Evolutionary conservation across 2,329 filamentous ascomycete genomes (phyloP).

Genomic region (Ophiostoma novo-ulmi): DNA sequence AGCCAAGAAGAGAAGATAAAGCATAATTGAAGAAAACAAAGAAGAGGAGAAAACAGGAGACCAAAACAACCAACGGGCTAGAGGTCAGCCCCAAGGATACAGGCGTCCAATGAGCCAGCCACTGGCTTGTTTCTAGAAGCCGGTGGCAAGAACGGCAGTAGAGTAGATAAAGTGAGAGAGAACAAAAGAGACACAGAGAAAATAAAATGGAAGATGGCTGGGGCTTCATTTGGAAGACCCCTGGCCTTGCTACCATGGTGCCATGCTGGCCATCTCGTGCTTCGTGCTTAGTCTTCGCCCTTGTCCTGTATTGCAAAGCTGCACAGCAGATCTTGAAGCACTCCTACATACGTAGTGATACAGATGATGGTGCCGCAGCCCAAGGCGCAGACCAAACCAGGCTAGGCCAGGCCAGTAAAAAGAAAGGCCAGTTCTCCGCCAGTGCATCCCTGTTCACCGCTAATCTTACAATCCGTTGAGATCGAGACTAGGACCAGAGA

Average conservation of each 20-base stretch:
- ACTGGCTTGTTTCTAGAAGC: conserved; percentile 12
- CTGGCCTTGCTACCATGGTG: background rate
- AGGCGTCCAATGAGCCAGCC: background rate
- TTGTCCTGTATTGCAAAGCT: background rate
- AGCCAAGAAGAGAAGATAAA: background rate
- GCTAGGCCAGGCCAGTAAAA: background rate
- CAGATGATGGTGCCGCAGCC: background rate
- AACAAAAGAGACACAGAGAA: background rate
- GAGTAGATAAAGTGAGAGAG: background rate
- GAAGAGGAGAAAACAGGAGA: background rate
- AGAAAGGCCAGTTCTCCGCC: background rate
- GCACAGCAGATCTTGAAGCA: conserved; percentile 13
- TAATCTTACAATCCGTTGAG: background rate
- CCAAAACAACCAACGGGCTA: background rate
- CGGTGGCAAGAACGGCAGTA: background rate
- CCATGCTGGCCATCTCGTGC: background rate
- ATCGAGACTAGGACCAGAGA: background rate
- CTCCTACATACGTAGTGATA: conserved; percentile 7
- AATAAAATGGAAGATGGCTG: background rate
- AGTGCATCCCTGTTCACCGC: conserved; percentile 9
- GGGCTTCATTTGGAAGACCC: background rate
- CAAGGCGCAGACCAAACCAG: background rate
- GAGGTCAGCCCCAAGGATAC: background rate
- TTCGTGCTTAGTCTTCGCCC: background rate
- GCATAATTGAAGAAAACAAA: background rate